phyloP scores from a whole-genome alignment of 2,329 filamentous ascomycete species.

The Blumeriella jaapii region DNA sequence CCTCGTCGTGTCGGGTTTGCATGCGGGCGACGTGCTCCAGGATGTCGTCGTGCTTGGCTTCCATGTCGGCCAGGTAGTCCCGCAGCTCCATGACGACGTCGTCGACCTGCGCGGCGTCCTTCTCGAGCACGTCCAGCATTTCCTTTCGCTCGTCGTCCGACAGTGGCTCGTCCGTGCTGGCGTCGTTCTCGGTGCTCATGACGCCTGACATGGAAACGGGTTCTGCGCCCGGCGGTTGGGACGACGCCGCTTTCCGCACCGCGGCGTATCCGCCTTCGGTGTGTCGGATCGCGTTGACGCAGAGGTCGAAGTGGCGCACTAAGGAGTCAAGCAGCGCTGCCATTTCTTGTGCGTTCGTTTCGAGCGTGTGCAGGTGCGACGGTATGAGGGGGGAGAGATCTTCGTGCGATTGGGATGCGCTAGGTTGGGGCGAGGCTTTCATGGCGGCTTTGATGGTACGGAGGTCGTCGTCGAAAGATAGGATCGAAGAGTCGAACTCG shows the following conservation, averaged over 20 bases:
- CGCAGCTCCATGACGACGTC: constrained; percentile 60
- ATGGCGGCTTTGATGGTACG: constrained; percentile 43
- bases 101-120: constrained; percentile 57
- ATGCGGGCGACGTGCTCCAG: constrained; percentile 49
- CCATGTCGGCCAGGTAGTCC: constrained; percentile 67
- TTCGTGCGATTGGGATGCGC: constrained; percentile 18
- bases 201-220: constrained; percentile 55
- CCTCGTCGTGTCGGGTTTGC: constrained; percentile 42
- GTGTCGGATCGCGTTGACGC: constrained; percentile 79
- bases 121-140: constrained; percentile 69
- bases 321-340: constrained; percentile 70
- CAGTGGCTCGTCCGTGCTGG: constrained; percentile 49
- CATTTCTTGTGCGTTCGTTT: constrained; percentile 63
- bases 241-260: constrained; percentile 56
- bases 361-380: constrained; percentile 32
- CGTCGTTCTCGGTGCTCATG: constrained; percentile 43
- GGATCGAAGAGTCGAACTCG: constrained; percentile 57
- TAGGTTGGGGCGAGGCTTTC: constrained; percentile 25
- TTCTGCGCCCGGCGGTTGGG: constrained; percentile 36
- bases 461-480: constrained; percentile 65
- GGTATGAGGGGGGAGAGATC: constrained; percentile 30
- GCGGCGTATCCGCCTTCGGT: constrained; percentile 72
- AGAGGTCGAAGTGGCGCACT: constrained; percentile 83
- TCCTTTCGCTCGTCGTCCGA: constrained; percentile 66
- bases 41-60: constrained; percentile 54